Evolutionary conservation across 176 grass and related monocot genomes (phyloP).

Genomic region (Ampelocalamus luodianensis): DNA sequence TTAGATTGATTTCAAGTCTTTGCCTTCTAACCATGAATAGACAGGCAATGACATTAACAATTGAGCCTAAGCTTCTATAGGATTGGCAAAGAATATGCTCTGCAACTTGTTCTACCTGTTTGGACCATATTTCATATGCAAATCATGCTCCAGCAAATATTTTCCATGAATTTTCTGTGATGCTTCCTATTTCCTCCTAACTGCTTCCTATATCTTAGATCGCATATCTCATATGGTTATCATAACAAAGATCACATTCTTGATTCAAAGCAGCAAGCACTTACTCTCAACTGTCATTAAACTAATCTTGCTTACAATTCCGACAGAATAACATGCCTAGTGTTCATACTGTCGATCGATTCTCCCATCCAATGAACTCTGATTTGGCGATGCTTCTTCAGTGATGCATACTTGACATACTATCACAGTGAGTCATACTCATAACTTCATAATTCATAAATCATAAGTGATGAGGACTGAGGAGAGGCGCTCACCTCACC

Average conservation of each 20-base stretch:
- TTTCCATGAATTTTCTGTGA: too few relatives aligned
- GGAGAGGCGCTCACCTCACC: too few relatives aligned
- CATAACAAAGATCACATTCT: slow-evolving; percentile 65
- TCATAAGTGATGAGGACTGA: too few relatives aligned
- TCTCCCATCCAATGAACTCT: slow-evolving; percentile 51
- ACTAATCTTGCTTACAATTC: slow-evolving; percentile 38
- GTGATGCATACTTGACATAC: too few relatives aligned
- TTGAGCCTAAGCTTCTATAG: slow-evolving; percentile 37
- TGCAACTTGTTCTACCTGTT: slow-evolving; percentile 50
- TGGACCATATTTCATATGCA: slow-evolving; percentile 50
- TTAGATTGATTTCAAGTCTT: slow-evolving; percentile 55
- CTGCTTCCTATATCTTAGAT: slow-evolving; percentile 50
- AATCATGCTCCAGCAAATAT: slow-evolving; percentile 50
- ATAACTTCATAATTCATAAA: too few relatives aligned
- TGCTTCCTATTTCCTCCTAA: slow-evolving; percentile 49
- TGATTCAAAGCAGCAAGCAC: slow-evolving; percentile 63
- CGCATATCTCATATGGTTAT: slow-evolving; percentile 50
- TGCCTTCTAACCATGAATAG: slow-evolving; percentile 51
- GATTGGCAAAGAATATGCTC: slow-evolving; percentile 54
- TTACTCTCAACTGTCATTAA: slow-evolving; percentile 58
- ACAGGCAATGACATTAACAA: slow-evolving; percentile 54
- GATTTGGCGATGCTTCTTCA: slow-evolving; percentile 50
- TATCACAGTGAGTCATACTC: too few relatives aligned
- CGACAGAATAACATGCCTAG: slow-evolving; percentile 57
- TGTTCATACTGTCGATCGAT: slow-evolving; percentile 47